These are phyloP conservation scores for Colletotrichum melonis DNA, from an alignment of 2,329 filamentous ascomycete genomes.

Conservation along the genomic window DNA sequence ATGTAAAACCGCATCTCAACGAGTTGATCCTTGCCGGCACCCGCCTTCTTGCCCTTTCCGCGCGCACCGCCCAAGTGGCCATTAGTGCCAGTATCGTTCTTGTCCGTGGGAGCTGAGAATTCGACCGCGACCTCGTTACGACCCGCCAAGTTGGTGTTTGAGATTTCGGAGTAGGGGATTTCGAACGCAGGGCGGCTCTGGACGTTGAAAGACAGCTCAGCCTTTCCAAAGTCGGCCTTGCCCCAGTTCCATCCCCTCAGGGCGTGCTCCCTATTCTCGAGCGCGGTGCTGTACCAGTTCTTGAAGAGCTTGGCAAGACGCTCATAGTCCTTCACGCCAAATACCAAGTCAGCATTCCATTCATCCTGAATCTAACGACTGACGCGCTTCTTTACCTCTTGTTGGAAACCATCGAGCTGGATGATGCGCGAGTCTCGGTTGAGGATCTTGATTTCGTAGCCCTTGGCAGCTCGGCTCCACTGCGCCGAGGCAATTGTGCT, in stretches of 20 bases:
- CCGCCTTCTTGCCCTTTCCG: conserved; percentile 87
- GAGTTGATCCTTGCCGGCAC: conserved; percentile 89
- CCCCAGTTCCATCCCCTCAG: conserved; percentile 99
- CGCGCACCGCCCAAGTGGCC: conserved; percentile 78
- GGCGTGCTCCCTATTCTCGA: conserved; percentile 94
- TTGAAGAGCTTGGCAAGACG: conserved; percentile 94
- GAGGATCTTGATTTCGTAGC: conserved; percentile 92
- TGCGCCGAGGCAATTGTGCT: conserved; percentile 87
- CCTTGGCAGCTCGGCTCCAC: conserved; percentile 93
- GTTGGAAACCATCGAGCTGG: conserved; percentile 94
- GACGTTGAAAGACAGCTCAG: conserved; percentile 95
- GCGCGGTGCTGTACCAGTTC: conserved; percentile 94
- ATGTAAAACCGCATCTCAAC: conserved; percentile 99
- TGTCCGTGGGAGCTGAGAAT: conserved; percentile 81
- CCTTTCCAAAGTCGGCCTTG: conserved; percentile 95
- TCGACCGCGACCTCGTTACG: conserved; percentile 98
- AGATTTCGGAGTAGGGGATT: conserved; percentile 96
- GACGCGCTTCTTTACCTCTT: conserved; percentile 67
- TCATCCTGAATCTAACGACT: background rate
- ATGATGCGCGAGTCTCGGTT: conserved; percentile 87
- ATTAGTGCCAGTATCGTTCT: conserved; percentile 78
- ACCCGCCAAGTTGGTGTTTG: conserved; percentile 96
- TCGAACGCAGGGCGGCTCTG: conserved; percentile 97
- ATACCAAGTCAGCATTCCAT: background rate
- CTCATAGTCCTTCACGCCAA: conserved; percentile 78